Evolutionary conservation across 179 eudicot species (phyloP), one percentile per base, ranked within the genome.

Genomic region (Camellia oleifera): DNA sequence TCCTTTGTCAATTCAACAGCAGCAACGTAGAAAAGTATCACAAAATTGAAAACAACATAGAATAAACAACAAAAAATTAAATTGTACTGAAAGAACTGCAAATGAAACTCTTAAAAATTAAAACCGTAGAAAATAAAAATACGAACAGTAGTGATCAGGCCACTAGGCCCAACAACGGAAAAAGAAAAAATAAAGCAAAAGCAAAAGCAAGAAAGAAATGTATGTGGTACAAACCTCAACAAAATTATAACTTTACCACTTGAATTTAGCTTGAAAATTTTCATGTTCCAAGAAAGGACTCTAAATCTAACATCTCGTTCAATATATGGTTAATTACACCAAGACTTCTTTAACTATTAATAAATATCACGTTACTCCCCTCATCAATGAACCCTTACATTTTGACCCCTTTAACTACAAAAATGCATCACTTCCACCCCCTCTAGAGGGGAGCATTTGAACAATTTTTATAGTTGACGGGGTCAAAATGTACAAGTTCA

Each of bases 141-240:
- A 64, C 2, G 17, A 40, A 44, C 7, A 4, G 6, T 4, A 40
- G 71, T 40, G 17, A 67, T 67, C 20, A 44, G 73, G 73, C 53
- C 54, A 69, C 10, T 50, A 54, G 12, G 11, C 3, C 17, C 62
- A 52, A 73, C 17, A 71, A 8, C 7, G 3, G 20, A 32, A 32
- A 74, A 74, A 7, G 40, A 54, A 26, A 56, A 58, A 42, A 40
- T n/a, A 42, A 56, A 5, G 46, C 40, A 40, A 74, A 57, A 13
- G 32, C 32, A 26, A 15, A 74, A 23, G 52, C 56, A 40, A 40
- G 46, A 57, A 40, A 54, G 3, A n/a, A 0, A 14, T 6, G 40
- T 15, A 74, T 14, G 45, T 9, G 50, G 12, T 15, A 54, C 61
- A 72, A 72, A 72, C 61, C 65, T 56, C 65, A 54, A 57, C 76